phyloP scores from a whole-genome alignment of 1,139 yeast species.

The Hanseniaspora uvarum region DNA sequence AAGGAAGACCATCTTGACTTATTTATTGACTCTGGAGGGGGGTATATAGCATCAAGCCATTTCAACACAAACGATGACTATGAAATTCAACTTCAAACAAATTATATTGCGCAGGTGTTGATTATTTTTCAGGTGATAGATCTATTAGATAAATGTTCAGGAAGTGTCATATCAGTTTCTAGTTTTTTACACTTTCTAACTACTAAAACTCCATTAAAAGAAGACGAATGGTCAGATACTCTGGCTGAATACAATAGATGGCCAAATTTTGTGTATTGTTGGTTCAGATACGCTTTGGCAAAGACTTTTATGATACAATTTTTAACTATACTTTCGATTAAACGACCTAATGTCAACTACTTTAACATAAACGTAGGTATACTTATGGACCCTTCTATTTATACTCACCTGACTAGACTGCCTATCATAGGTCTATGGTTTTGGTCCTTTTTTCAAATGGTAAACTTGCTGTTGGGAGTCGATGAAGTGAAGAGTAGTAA shows the following conservation, averaged over 20 bases:
- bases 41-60: conserved; percentile 68
- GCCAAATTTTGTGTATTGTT: conserved; percentile 62
- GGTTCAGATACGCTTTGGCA: conserved; percentile 72
- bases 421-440: conserved; percentile 64
- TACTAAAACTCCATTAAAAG: neutral
- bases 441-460: conserved; percentile 58
- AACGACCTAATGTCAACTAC: conserved; percentile 56
- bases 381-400: conserved; percentile 66
- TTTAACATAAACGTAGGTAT: conserved; percentile 78
- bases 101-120: conserved; percentile 65
- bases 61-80: conserved; percentile 57
- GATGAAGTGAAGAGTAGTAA: conserved; percentile 60
- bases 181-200: conserved; percentile 59
- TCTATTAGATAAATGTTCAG: conserved; percentile 37
- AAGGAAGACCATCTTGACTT: conserved; percentile 49
- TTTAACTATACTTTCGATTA: conserved; percentile 52
- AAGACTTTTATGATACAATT: conserved; percentile 74
- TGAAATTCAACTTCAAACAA: conserved; percentile 73
- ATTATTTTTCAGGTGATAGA: conserved; percentile 55
- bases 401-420: conserved; percentile 65
- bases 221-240: conserved; percentile 36
- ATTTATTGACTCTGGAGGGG: conserved; percentile 74
- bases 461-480: conserved; percentile 61
- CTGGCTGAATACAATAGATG: conserved; percentile 44
- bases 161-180: conserved; percentile 55